Base-by-base conservation (phyloP, 1,284 basidiomycete species). In the Tilletia setariae region DNA sequence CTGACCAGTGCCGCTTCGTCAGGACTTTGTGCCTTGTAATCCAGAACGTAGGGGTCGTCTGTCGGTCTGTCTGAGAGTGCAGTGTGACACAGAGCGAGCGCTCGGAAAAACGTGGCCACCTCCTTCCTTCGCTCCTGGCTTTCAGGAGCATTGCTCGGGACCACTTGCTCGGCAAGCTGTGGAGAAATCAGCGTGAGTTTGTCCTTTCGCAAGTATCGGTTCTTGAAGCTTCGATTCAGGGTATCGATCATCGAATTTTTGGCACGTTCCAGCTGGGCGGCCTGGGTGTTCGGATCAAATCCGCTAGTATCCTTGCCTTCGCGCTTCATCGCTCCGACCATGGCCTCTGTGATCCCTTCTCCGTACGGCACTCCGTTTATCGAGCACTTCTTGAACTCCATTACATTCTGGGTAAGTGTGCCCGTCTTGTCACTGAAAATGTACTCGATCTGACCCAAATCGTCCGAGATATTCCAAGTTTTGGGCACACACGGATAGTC, bases 371-470 rank as follows among this genome's bases (percentile, higher is more conserved):
- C 85, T 1, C 94, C 94, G 68, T 89, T 85, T 73, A 97, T 87
- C 0, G 93, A 95, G 78, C 93, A 96, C 82, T 93, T 94, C 83
- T 97, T 94, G 84, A 96, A 97, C 85, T 97, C 94, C 94, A 98
- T 98, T 74, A 96, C 78, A 73, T 85, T 98, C 83, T 97, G 75
- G 19, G 74, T 79, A 2, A 78, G 72, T 23, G 77, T 79, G 21
- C 76, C 75, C 0, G 76, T 78, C 74, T 98, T 98, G 87, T 98
- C 94, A 4, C 92, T 94, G 84, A 98, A 97, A 76, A 97, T 87
- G 83, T 97, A 98, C 85, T 96, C 94, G 83, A 97, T 97, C 84
- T 97, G 94, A 30, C 94, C 94, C 0, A 98, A 88, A 83, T 97
- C 94, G 82, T 97, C 94, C 1, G 93, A 95, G 76, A 98, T 95